Conservation (phyloP, 768 basidiomycete species). For the Vararia minispora region DNA sequence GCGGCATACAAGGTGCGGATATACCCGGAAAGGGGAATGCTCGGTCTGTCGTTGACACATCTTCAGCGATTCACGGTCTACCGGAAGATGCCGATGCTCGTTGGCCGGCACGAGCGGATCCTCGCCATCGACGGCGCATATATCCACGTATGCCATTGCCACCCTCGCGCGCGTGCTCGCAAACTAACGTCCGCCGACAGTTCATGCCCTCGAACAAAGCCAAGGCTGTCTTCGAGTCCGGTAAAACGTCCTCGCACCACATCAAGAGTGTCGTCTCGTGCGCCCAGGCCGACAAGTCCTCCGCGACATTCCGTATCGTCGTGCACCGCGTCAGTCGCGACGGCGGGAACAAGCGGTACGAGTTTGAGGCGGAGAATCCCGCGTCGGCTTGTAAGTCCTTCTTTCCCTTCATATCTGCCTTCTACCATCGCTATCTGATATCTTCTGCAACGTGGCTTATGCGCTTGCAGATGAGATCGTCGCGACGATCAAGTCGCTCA, state of each 20-base stretch:
- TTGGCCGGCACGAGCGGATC: constrained; percentile 81
- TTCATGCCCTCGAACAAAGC: constrained; percentile 82
- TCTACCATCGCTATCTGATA: not conserved
- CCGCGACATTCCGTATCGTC: constrained; percentile 81
- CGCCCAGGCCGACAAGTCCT: constrained; percentile 72
- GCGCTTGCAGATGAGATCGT: constrained; percentile 59
- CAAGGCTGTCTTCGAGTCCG: constrained; percentile 78
- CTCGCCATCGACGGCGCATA: constrained; percentile 95
- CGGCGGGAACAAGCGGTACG: constrained; percentile 79
- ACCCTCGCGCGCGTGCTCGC: constrained; percentile 2
- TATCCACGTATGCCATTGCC: constrained; percentile 76
- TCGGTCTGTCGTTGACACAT: not conserved
- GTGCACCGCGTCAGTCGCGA: constrained; percentile 47
- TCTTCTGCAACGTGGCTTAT: not conserved
- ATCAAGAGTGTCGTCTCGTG: constrained; percentile 78
- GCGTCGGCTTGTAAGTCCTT: constrained; percentile 58
- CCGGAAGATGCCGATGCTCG: constrained; percentile 89
- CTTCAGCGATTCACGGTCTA: constrained; percentile 81
- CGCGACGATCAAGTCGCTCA: constrained; percentile 55
- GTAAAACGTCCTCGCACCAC: constrained; percentile 88
- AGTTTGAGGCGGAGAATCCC: constrained; percentile 90
- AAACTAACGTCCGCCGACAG: constrained; percentile 26
- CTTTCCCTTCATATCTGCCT: not conserved
- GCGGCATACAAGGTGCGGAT: constrained; percentile 71
- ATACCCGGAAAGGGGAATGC: not conserved